phyloP scores from a whole-genome alignment of 2,329 filamentous ascomycete species.

The Didymella keratinophila region DNA sequence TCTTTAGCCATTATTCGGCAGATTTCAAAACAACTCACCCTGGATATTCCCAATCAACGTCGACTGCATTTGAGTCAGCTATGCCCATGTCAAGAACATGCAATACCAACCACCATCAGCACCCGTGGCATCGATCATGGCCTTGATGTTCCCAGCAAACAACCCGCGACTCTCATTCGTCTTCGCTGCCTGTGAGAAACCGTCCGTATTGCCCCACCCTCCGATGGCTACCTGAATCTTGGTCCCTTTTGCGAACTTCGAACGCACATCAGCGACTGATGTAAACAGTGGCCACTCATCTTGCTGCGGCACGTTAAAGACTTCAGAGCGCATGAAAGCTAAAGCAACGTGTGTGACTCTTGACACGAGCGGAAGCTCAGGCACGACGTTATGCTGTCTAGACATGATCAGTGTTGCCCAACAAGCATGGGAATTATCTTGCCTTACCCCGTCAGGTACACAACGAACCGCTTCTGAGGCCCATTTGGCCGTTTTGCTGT shows the following conservation, averaged over 20 bases:
- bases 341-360: conserved; percentile 41
- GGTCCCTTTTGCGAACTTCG: conserved; percentile 61
- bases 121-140: conserved; percentile 67
- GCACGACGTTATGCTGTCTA: conserved; percentile 43
- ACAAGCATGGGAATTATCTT: background rate
- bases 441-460: conserved; percentile 12
- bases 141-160: conserved; percentile 70
- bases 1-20: background rate
- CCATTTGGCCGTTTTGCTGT: background rate
- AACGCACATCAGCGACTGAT: conserved; percentile 30
- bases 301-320: conserved; percentile 36
- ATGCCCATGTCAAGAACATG: background rate
- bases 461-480: conserved; percentile 3
- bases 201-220: conserved; percentile 74
- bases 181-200: conserved; percentile 66
- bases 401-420: background rate
- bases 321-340: conserved; percentile 43
- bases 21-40: conserved; percentile 35
- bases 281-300: conserved; percentile 40
- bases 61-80: conserved; percentile 37
- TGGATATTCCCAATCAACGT: conserved; percentile 73
- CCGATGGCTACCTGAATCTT: conserved; percentile 63
- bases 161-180: conserved; percentile 60
- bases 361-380: conserved; percentile 25
- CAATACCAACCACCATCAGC: conserved; percentile 64